Evolutionary conservation across 78 protist genomes (phyloP).

Genomic region (Cavenderia fasciculata): DNA sequence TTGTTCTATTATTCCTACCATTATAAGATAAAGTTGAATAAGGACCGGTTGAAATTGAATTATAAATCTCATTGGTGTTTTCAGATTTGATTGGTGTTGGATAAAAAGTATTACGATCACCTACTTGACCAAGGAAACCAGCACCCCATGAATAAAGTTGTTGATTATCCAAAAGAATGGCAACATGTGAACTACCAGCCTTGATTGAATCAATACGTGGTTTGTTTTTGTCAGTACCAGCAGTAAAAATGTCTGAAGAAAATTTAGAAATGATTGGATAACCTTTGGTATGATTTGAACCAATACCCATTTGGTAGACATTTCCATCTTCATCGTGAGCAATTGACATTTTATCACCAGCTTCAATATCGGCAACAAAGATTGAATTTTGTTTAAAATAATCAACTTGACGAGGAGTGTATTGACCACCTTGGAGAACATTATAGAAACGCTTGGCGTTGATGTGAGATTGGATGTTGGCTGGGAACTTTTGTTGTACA

Average conservation of each 20-base stretch:
- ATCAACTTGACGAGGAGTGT: not conserved
- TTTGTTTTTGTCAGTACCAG: not conserved
- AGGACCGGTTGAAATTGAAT: too few relatives aligned
- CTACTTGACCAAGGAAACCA: constrained; percentile 6
- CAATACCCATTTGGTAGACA: constrained; percentile 25
- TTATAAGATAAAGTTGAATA: too few relatives aligned
- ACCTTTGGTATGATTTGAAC: not conserved
- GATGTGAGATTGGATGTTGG: not conserved
- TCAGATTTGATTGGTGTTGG: too few relatives aligned
- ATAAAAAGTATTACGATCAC: not conserved
- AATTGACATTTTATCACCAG: constrained; percentile 1
- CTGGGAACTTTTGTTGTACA: not conserved
- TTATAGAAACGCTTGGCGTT: not conserved
- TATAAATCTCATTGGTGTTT: too few relatives aligned
- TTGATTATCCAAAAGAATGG: not conserved
- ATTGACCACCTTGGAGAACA: not conserved
- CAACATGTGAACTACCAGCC: constrained; percentile 13
- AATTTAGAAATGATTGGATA: not conserved
- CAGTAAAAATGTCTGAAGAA: not conserved
- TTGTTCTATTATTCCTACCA: too few relatives aligned
- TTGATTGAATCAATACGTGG: not conserved
- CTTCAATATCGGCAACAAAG: not conserved
- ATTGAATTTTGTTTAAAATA: not conserved
- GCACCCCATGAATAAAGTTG: constrained; percentile 22
- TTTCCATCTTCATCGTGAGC: not conserved